Evolutionary conservation across 2,329 filamentous ascomycete genomes (phyloP), one percentile per base, ranked within the genome.

Genomic region (Beauveria australis): DNA sequence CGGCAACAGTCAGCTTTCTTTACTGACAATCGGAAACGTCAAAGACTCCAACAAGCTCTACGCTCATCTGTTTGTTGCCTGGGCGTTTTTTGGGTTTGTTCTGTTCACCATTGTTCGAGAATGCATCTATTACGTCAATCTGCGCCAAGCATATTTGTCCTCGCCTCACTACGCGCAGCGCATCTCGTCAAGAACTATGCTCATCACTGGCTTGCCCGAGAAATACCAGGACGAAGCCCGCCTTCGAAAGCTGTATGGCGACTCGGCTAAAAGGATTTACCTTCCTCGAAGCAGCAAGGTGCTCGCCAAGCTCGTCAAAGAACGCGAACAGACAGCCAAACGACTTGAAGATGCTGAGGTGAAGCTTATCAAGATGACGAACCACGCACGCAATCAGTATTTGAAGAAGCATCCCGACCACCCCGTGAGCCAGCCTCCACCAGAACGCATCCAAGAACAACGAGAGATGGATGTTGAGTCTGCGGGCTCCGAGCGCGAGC

Each of bases 121-220:
- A 74, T 87, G 85, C 70, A 89, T 97, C 67, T 96, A 88, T 81
- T 96, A 91, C 74, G 90, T 97, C 77, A 96, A 96, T 68, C 76
- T 97, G 57, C 89, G 93, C 65, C 94, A 97, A 75, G 93, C 93
- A 1, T 97, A 95, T 76, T 84, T 92, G n/a, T 80, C 96, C 61
- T 90, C 91, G 2, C 91, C 90, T 1, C 79, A 89, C 55, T 93
- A 96, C 69, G 84, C 91, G 30, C 88, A 87, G 66, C 88, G 92
- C 19, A 85, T 97, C 47, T 97, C 93, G 0, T 92, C 92, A 0
- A 85, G 92, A 30, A 97, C 92, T 1, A 92, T 97, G 7, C 83
- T 99, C n/a, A 96, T 96, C 73, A 89, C 92, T 1, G 89, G 89
- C 1, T 91, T 96, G 1, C 92, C 93, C 0, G 77, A 84, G 41